Conservation (phyloP, 306 rosid genomes). For the Crotalaria pallida region DNA sequence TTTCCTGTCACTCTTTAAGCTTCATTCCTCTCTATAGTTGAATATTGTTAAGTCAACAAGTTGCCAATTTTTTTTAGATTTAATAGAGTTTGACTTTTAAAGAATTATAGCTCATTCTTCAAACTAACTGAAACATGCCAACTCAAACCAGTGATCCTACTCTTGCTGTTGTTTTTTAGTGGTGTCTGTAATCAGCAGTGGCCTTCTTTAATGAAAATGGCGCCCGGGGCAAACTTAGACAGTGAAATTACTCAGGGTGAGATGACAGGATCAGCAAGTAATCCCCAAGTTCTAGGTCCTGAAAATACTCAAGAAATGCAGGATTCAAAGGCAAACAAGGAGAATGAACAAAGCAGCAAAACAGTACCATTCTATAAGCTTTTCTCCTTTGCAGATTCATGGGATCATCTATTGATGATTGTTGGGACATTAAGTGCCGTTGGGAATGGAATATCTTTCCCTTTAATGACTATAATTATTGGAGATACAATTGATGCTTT, state of each 20-base stretch:
- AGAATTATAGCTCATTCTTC: neutral
- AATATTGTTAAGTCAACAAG: slow-evolving; percentile 18
- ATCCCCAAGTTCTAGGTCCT: slow-evolving; percentile 15
- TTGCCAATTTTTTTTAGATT: neutral
- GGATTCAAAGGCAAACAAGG: slow-evolving; percentile 29
- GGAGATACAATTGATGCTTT: slow-evolving; percentile 60
- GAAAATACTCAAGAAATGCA: slow-evolving; percentile 19
- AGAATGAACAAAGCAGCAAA: slow-evolving; percentile 25
- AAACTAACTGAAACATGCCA: neutral
- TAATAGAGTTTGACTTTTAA: neutral
- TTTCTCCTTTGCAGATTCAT: slow-evolving; percentile 71
- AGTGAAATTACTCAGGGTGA: slow-evolving; percentile 22
- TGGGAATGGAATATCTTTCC: slow-evolving; percentile 49
- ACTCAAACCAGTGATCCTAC: slow-evolving; percentile 18
- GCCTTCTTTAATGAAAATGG: slow-evolving; percentile 29
- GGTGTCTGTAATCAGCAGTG: neutral
- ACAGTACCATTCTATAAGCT: slow-evolving; percentile 68
- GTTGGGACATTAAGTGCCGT: slow-evolving; percentile 56
- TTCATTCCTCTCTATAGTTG: neutral
- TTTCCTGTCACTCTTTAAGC: neutral
- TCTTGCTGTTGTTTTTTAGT: slow-evolving; percentile 2
- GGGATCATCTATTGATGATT: slow-evolving; percentile 54
- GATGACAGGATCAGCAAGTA: slow-evolving; percentile 28
- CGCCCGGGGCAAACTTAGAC: slow-evolving; percentile 17
- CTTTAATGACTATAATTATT: slow-evolving; percentile 49